phyloP scores from a whole-genome alignment of 2,329 filamentous ascomycete species.

The Epichloe bromicola region DNA sequence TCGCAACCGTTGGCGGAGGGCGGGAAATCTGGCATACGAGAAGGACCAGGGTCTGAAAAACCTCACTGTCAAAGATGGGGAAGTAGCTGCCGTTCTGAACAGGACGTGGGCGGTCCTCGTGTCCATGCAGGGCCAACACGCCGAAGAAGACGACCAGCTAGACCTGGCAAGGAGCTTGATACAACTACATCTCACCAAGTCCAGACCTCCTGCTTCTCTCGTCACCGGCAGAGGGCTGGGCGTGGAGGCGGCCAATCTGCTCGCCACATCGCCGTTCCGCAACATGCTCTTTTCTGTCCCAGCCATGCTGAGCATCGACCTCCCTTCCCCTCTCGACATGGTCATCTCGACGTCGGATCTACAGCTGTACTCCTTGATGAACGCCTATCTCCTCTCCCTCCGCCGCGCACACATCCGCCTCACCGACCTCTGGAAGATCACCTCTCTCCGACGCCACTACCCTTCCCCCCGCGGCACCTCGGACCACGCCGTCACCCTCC shows the following conservation, averaged over 20 bases:
- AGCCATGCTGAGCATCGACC: constrained; percentile 52
- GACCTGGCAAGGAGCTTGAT: constrained; percentile 72
- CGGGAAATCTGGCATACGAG: constrained; percentile 44
- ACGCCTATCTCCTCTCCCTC: constrained; percentile 76
- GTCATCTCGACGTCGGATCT: constrained; percentile 70
- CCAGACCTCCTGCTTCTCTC: constrained; percentile 24
- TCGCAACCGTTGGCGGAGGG: constrained; percentile 55
- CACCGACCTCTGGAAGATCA: constrained; percentile 77
- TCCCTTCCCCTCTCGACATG: constrained; percentile 71
- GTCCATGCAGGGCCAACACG: constrained; percentile 54
- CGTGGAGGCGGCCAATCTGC: constrained; percentile 17
- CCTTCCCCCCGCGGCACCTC: constrained; percentile 51
- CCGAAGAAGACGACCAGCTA: constrained; percentile 70
- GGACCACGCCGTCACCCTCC: constrained; percentile 45
- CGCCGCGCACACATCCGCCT: constrained; percentile 76
- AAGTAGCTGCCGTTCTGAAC: constrained; percentile 63
- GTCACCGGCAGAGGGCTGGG: constrained; percentile 24
- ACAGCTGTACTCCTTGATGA: constrained; percentile 69
- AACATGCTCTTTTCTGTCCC: constrained; percentile 74
- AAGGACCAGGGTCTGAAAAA: constrained; percentile 34
- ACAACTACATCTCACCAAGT: constrained; percentile 49
- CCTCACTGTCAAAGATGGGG: constrained; percentile 69
- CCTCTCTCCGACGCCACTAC: constrained; percentile 62
- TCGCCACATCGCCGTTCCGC: constrained; percentile 50
- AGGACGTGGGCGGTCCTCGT: constrained; percentile 70